These are phyloP conservation scores for Flaveria linearis DNA, from an alignment of 129 eudicot genomes.

Conservation along the genomic window DNA sequence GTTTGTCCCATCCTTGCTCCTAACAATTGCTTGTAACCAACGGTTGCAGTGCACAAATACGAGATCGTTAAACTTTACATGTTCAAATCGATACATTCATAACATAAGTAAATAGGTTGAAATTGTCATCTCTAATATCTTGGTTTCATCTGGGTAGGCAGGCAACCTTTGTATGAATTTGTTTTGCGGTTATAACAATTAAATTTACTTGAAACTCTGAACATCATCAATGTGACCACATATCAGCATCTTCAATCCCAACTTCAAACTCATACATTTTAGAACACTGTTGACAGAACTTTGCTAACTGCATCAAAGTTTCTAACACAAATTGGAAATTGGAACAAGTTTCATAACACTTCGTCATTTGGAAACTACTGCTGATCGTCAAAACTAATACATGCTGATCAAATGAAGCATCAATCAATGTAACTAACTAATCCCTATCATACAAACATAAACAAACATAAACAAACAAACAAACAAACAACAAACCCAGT, in stretches of 20 bases:
- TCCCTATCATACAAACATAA: neutral
- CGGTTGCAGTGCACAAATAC: constrained; percentile 48
- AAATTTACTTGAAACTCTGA: no score
- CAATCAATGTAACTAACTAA: neutral
- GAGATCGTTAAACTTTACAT: constrained; percentile 32
- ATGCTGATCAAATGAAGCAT: neutral
- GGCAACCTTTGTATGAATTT: no score
- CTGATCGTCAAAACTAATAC: neutral
- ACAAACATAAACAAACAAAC: no score
- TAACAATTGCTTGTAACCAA: constrained; percentile 47
- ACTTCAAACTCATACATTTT: neutral
- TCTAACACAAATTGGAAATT: neutral
- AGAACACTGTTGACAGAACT: neutral
- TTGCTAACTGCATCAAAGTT: neutral
- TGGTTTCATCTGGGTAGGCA: no score
- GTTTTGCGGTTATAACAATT: no score
- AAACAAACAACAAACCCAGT: no score
- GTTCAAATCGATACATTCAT: neutral
- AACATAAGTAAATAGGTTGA: no score
- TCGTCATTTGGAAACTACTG: neutral
- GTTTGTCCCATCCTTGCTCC: constrained; percentile 30
- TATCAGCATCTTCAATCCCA: no score
- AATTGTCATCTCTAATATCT: no score
- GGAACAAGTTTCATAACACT: neutral
- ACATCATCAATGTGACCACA: no score